phyloP scores from a whole-genome alignment of 2,329 filamentous ascomycete genomes.

The Arachnopeziza araneosa region DNA sequence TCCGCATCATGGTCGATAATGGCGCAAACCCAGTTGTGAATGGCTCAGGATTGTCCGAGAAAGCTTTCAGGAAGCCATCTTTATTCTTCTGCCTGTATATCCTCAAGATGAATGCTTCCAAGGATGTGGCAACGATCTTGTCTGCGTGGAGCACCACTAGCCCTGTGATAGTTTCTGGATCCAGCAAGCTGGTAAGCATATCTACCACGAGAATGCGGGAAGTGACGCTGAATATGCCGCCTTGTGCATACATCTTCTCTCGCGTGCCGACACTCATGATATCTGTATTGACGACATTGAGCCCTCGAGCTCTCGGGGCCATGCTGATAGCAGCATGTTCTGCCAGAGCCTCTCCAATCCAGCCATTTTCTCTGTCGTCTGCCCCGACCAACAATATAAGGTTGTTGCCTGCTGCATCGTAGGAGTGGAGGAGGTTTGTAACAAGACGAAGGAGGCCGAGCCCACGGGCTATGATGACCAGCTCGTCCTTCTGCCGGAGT shows the following conservation, averaged over 20 bases:
- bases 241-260: conserved; percentile 85
- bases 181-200: conserved; percentile 75
- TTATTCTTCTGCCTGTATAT: conserved; percentile 96
- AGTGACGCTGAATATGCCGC: conserved; percentile 93
- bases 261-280: conserved; percentile 78
- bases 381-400: conserved; percentile 84
- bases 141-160: conserved; percentile 86
- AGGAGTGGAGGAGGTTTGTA: conserved; percentile 94
- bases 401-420: conserved; percentile 93
- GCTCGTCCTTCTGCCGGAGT: conserved; percentile 83
- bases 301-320: conserved; percentile 72
- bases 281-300: conserved; percentile 93
- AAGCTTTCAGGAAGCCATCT: conserved; percentile 87
- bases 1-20: conserved; percentile 83
- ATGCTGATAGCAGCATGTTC: conserved; percentile 91
- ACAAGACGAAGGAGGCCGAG: conserved; percentile 87
- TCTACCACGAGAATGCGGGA: conserved; percentile 94
- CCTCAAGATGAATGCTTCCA: conserved; percentile 91
- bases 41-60: conserved; percentile 88
- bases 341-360: conserved; percentile 92
- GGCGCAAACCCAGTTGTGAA: conserved; percentile 87
- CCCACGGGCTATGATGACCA: conserved; percentile 85
- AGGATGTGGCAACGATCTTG: conserved; percentile 74
- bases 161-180: conserved; percentile 81
- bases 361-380: conserved; percentile 88